Evolutionary conservation across 2,329 filamentous ascomycete genomes (phyloP).

Genomic region (Fusarium guadeloupense): DNA sequence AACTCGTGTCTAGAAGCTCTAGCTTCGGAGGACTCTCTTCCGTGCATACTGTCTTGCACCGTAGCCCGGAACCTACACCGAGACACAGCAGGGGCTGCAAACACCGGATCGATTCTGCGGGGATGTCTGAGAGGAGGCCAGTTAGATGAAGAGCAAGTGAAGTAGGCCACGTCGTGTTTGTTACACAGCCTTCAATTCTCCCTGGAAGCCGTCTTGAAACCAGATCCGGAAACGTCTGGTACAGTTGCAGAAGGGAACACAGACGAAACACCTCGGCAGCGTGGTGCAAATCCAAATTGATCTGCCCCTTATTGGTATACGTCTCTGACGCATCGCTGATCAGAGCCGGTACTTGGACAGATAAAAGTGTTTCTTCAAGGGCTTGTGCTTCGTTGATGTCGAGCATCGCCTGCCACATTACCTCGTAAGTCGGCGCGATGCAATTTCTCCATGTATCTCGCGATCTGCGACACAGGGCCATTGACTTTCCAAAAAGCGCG

Average conservation of each 20-base stretch:
- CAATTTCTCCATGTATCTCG: slow-evolving; percentile 31
- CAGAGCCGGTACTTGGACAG: slow-evolving; percentile 20
- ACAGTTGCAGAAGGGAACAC: slow-evolving; percentile 50
- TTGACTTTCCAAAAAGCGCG: slow-evolving; percentile 32
- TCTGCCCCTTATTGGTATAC: not conserved
- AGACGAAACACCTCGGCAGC: slow-evolving; percentile 52
- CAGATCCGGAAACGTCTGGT: slow-evolving; percentile 51
- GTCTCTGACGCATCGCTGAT: not conserved
- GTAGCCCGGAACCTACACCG: slow-evolving; percentile 16
- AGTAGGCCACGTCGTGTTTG: slow-evolving; percentile 22
- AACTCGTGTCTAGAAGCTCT: not conserved
- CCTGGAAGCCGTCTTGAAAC: slow-evolving; percentile 44
- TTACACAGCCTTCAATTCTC: slow-evolving; percentile 6
- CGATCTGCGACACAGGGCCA: slow-evolving; percentile 33
- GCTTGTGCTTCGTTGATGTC: slow-evolving; percentile 33
- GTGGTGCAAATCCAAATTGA: slow-evolving; percentile 42
- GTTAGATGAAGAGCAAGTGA: slow-evolving; percentile 26
- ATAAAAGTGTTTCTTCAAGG: slow-evolving; percentile 30
- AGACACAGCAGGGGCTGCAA: slow-evolving; percentile 18
- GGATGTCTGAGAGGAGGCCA: slow-evolving; percentile 7
- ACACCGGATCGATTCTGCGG: slow-evolving; percentile 21
- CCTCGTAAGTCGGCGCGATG: slow-evolving; percentile 27
- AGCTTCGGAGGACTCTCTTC: slow-evolving; percentile 3
- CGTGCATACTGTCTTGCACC: slow-evolving; percentile 9
- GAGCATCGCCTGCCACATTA: slow-evolving; percentile 35